phyloP scores from a whole-genome alignment of 176 grass and related monocot genomes.

The Avena atlantica region DNA sequence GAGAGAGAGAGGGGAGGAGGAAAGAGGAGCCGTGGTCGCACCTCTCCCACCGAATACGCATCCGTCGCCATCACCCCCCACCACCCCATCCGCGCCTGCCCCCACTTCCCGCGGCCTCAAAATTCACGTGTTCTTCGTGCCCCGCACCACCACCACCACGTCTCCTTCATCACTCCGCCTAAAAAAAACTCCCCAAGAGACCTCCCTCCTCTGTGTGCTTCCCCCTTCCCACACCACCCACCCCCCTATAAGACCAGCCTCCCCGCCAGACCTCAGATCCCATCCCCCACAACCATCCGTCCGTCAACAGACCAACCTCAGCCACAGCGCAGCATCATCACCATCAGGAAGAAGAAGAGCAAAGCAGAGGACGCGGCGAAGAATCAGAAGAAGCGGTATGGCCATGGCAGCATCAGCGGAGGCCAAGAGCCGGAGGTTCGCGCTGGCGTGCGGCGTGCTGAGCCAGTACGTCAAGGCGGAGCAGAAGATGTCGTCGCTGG shows the following conservation, averaged over 20 bases:
- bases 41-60: conserved; percentile 6
- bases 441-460: conserved; percentile 76
- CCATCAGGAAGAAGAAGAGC: background rate
- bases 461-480: conserved; percentile 88
- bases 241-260: conserved; percentile 32
- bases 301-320: background rate
- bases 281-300: background rate
- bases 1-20: background rate
- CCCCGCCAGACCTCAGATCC: background rate
- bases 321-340: background rate
- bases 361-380: background rate
- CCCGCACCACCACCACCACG: background rate
- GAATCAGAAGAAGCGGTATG: background rate
- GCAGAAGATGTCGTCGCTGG: conserved; percentile 52
- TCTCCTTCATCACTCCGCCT: background rate
- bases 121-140: conserved; percentile 65
- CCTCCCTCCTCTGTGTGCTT: background rate
- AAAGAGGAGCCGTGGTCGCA: background rate
- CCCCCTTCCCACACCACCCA: background rate
- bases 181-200: background rate
- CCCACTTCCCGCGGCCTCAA: background rate
- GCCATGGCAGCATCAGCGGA: conserved; percentile 40
- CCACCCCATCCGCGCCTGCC: background rate
- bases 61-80: background rate
- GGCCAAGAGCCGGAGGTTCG: conserved; percentile 74